Percentiles rank a stretch among this genome's conserved stretches.
phyloP scores from a whole-genome alignment of 2,329 filamentous ascomycete genomes.

The Orbilia blumenaviensis region DNA sequence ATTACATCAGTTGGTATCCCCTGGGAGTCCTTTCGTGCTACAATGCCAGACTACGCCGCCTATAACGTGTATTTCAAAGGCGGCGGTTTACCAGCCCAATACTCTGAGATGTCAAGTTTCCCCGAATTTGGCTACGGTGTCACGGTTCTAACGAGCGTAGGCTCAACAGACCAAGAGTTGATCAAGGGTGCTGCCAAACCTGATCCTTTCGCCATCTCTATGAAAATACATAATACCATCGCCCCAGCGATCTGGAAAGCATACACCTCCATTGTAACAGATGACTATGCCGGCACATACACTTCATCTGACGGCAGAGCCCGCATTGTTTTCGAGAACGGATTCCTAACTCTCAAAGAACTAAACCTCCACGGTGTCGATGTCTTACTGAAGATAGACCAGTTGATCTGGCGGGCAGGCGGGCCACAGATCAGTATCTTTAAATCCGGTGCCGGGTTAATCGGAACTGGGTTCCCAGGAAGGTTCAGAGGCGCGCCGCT shows the following conservation, averaged over 20 bases:
- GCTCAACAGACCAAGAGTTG: constrained; percentile 16
- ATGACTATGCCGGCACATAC: constrained; percentile 36
- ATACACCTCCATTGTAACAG: constrained; percentile 20
- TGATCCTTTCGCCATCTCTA: constrained; percentile 6
- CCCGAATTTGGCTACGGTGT: constrained; percentile 47
- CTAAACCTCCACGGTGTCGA: constrained; percentile 18
- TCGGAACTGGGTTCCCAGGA: constrained; percentile 29
- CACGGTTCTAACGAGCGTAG: constrained; percentile 15
- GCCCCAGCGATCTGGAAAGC: constrained; percentile 41
- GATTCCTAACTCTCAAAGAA: constrained; percentile 19
- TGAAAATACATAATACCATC: constrained; percentile 26
- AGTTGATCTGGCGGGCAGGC: constrained; percentile 14
- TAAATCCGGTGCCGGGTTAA: constrained; percentile 13
- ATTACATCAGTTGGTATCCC: constrained; percentile 34
- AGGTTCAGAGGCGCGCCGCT: constrained; percentile 18
- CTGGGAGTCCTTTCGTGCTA: constrained; percentile 34
- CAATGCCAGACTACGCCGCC: constrained; percentile 39
- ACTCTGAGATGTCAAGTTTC: constrained; percentile 26
- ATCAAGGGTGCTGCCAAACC: background rate
- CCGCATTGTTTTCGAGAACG: constrained; percentile 27
- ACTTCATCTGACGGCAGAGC: constrained; percentile 24
- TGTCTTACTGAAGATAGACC: constrained; percentile 30
- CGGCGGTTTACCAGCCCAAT: constrained; percentile 32
- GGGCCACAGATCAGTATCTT: constrained; percentile 12
- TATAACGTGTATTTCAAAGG: constrained; percentile 49